Base-by-base conservation (phyloP, 768 basidiomycete genomes). In the Pleurotus giganteus region DNA sequence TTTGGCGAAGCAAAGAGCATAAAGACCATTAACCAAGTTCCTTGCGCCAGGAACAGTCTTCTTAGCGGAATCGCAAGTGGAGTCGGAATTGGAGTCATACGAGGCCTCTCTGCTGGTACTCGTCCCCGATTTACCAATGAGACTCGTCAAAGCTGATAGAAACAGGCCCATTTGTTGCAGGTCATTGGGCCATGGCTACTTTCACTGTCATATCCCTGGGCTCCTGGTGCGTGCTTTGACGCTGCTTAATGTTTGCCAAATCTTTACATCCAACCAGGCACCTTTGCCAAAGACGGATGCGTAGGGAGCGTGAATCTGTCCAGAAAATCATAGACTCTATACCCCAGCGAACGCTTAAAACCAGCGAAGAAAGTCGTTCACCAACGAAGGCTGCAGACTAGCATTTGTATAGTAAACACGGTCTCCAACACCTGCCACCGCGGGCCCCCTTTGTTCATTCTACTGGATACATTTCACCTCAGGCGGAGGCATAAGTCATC, bases 11-110 rank as follows among this genome's bases (percentile, higher is more conserved):
- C 5, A 51, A 51, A 78, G 76, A 88, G 88, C 67, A 71, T 84
- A 15, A 72, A 75, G 58, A 78, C 82, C 64, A 77, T 92, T 46
- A 76, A 77, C 47, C 82, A 89, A 61, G 76, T 91, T 9, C 91
- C 89, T 2, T 93, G 91, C 63, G 88, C 86, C 45, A 77, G 91
- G 32, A 86, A 81, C 57, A 87, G 87, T 64, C 70, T 93, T 32
- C 70, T 93, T 59, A 81, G 78, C 49, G 91, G 91, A 12, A 91
- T 93, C 60, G 86, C 84, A n/a, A 84, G 86, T 55, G 91, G 91
- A 12, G 78, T 77, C 1, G 91, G 89, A 1, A 80, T 93, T 53
- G 91, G 91, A 17, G 73, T 88, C 53, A 81, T 92, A 52, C 80
- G 90, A 53, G 85, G 83, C 2, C 68, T 91, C 61, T 79, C 79